Conservation (phyloP, 1,284 basidiomycete genomes). For the Puccinia horiana region DNA sequence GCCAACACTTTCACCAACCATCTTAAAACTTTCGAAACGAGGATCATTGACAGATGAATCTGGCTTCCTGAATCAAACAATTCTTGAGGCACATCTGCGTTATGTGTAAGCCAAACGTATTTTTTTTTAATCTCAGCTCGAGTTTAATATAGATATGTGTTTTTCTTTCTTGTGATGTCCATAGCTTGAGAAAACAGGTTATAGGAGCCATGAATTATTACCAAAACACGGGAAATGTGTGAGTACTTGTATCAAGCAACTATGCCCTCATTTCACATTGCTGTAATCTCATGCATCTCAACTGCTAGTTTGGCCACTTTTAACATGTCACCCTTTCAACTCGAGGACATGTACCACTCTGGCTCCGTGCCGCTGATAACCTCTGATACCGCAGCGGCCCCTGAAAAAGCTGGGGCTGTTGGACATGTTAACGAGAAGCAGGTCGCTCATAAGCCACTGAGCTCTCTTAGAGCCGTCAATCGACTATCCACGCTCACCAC, state of each 20-base stretch:
- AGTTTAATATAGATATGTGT: neutral
- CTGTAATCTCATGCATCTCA: neutral
- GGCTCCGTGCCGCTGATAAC: conserved; percentile 19
- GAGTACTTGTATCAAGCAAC: neutral
- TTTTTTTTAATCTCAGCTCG: neutral
- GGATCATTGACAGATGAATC: conserved; percentile 30
- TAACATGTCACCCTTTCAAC: conserved; percentile 40
- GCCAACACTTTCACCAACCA: neutral
- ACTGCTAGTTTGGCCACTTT: conserved; percentile 27
- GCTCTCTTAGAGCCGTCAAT: conserved; percentile 14
- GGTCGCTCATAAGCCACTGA: neutral
- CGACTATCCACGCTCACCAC: neutral
- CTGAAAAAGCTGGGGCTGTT: neutral
- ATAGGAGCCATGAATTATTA: conserved; percentile 49
- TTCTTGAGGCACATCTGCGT: conserved; percentile 28
- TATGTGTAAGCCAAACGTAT: conserved; percentile 33
- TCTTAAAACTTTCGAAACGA: conserved; percentile 15
- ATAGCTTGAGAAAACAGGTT: conserved; percentile 38
- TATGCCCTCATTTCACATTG: no score
- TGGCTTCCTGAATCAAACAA: conserved; percentile 34
- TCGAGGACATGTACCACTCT: conserved; percentile 40
- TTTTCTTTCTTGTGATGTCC: neutral
- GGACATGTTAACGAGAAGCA: neutral
- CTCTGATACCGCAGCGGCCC: neutral
- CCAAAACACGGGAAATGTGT: conserved; percentile 46